phyloP scores from a whole-genome alignment of 306 rosid genomes.

The Malus asiatica region DNA sequence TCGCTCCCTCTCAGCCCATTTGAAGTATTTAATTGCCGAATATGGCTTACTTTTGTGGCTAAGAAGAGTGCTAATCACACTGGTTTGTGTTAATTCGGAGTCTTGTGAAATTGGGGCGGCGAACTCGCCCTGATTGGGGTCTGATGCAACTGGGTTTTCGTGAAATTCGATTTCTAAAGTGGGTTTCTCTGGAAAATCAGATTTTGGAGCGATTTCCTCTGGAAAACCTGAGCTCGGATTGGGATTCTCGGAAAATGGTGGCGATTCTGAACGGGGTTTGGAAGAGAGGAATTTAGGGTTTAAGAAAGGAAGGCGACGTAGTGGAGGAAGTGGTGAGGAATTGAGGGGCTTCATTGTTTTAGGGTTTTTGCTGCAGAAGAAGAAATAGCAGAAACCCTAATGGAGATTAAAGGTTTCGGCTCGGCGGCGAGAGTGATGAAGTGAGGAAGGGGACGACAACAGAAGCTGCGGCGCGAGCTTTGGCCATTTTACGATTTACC shows the following conservation, averaged over 20 bases:
- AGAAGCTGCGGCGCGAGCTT: neutral
- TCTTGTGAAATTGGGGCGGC: neutral
- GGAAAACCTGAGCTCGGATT: neutral
- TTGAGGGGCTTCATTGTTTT: constrained; percentile 11
- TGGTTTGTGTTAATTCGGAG: constrained; percentile 10
- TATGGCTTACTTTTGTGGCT: constrained; percentile 33
- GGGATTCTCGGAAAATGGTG: neutral
- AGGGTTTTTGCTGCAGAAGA: neutral
- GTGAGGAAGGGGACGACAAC: neutral
- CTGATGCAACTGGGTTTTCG: neutral
- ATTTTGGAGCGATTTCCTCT: constrained; percentile 1
- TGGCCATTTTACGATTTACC: neutral
- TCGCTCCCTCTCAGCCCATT: constrained; percentile 18
- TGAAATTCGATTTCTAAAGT: neutral
- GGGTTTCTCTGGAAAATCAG: constrained; percentile 12
- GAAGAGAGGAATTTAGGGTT: constrained; percentile 18
- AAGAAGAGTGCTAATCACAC: constrained; percentile 37
- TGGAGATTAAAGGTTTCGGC: neutral
- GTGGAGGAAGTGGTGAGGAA: constrained; percentile 19
- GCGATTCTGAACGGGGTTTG: neutral
- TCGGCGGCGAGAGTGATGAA: neutral
- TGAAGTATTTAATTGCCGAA: constrained; percentile 42
- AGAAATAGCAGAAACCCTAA: neutral
- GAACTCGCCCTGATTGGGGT: neutral
- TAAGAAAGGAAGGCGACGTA: constrained; percentile 16